Base-by-base conservation (phyloP, 78 protist species). In the Anaeramoeba flamelloides region DNA sequence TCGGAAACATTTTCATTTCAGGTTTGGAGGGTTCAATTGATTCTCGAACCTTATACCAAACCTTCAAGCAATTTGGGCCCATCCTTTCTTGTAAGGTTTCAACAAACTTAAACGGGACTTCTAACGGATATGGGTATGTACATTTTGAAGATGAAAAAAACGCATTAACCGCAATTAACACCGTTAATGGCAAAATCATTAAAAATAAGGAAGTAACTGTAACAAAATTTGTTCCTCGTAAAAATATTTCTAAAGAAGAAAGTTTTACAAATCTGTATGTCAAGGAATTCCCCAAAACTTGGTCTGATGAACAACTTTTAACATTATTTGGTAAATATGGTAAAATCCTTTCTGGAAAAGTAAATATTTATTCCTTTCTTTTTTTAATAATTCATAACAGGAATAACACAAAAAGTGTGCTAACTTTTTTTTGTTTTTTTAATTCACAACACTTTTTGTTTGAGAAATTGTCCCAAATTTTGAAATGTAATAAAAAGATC, bases 181-280 rank as follows among this genome's bases (percentile, higher is more conserved):
- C 34, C 34, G 26, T 76, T 31, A 17, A 76, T 17, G 17, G 17
- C 34, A 12, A 12, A 30, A 41, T 39, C 12, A 41, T 76, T 12
- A 17, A 76, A 76, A 41, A 41, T 17, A 12, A 17, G 17, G 17
- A 12, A 76, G 38, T 76, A 22, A 26, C 78, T 17, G 78, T 76
- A 17, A n/a, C n/a, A n/a, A n/a, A n/a, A n/a, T n/a, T n/a, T n/a
- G n/a, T n/a, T n/a, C n/a, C n/a, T n/a, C n/a, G n/a, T n/a, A n/a
- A n/a, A n/a, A n/a, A n/a, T n/a, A n/a, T n/a, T n/a, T n/a, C n/a
- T n/a, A n/a, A n/a, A n/a, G n/a, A n/a, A n/a, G n/a, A n/a, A n/a
- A n/a, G n/a, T n/a, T n/a, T n/a, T n/a, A n/a, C n/a, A n/a, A 76
- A 76, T 41, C 17, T 76, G 78, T 76, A 76, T 41, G 78, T 76